phyloP scores from a whole-genome alignment of 257 asterid genomes.

The Nicotiana attenuata region DNA sequence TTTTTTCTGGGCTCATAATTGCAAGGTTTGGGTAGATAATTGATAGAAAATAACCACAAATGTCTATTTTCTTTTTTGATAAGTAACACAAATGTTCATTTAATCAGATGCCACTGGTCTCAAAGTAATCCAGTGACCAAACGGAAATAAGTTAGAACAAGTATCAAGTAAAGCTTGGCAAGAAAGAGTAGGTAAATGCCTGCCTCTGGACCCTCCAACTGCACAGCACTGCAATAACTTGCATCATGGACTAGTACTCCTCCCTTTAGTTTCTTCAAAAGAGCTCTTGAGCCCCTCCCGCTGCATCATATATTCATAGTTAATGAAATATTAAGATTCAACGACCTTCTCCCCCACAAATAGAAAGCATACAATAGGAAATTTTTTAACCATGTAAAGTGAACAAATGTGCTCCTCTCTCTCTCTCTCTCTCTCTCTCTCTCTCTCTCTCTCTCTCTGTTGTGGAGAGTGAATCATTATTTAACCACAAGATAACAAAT shows the following conservation, averaged over 20 bases:
- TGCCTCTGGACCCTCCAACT: slow-evolving; percentile 84
- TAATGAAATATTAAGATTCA: slow-evolving; percentile 8
- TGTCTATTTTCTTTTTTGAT: neutral
- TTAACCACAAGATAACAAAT: neutral
- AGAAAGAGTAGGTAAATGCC: slow-evolving; percentile 25
- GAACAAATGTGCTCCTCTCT: neutral
- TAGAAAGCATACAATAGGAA: slow-evolving; percentile 13
- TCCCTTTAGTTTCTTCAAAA: slow-evolving; percentile 52
- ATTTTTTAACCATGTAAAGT: no score
- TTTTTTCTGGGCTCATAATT: neutral
- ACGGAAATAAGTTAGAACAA: neutral
- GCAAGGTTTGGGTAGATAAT: neutral
- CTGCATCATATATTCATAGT: slow-evolving; percentile 33
- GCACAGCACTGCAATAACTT: slow-evolving; percentile 62
- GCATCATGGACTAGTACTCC: slow-evolving; percentile 84
- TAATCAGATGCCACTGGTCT: neutral
- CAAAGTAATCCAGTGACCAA: neutral
- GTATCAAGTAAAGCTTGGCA: neutral
- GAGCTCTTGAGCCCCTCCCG: slow-evolving; percentile 84
- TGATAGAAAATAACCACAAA: neutral
- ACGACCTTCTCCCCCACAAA: neutral
- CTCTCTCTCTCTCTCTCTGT: slow-evolving; percentile 21
- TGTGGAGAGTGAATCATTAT: neutral
- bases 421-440: slow-evolving; percentile 50
- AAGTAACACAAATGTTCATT: neutral